A percentile compares a stretch with the other conserved stretches of the same genome.
These are phyloP conservation scores for Annulohypoxylon moriforme DNA, from an alignment of 495 filamentous ascomycete genomes.

Conservation along the genomic window DNA sequence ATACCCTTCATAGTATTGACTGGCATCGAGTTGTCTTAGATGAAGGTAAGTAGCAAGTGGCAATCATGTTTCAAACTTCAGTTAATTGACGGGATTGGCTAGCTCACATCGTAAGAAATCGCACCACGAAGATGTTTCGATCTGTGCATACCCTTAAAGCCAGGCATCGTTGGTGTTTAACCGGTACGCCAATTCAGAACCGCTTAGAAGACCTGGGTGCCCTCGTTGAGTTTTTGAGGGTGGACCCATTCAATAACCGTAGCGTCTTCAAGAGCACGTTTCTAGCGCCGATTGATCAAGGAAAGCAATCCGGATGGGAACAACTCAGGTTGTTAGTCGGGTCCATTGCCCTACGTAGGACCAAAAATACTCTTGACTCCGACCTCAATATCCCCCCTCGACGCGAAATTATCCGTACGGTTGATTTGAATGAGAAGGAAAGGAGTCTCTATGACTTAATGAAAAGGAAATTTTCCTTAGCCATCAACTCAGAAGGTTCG, in stretches of 20 bases:
- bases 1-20: constrained; percentile 43
- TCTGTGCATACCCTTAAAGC: constrained; percentile 49
- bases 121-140: constrained; percentile 46
- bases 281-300: not conserved
- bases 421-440: constrained; percentile 18
- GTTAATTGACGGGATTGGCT: not conserved
- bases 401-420: constrained; percentile 13
- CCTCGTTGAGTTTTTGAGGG: constrained; percentile 59
- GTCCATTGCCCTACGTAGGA: constrained; percentile 47
- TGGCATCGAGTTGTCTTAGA: constrained; percentile 60
- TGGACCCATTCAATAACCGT: constrained; percentile 51
- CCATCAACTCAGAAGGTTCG: constrained; percentile 9
- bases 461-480: constrained; percentile 9
- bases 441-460: constrained; percentile 10
- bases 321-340: constrained; percentile 40
- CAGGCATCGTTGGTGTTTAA: constrained; percentile 58
- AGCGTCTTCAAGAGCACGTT: constrained; percentile 37
- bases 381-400: constrained; percentile 51
- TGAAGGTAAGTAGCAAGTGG: constrained; percentile 51
- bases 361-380: constrained; percentile 43
- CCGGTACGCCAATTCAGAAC: constrained; percentile 65
- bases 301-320: constrained; percentile 1
- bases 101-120: constrained; percentile 53
- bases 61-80: not conserved
- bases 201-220: constrained; percentile 61